phyloP scores from a whole-genome alignment of 2,329 filamentous ascomycete species.

The Aspergillus felis region DNA sequence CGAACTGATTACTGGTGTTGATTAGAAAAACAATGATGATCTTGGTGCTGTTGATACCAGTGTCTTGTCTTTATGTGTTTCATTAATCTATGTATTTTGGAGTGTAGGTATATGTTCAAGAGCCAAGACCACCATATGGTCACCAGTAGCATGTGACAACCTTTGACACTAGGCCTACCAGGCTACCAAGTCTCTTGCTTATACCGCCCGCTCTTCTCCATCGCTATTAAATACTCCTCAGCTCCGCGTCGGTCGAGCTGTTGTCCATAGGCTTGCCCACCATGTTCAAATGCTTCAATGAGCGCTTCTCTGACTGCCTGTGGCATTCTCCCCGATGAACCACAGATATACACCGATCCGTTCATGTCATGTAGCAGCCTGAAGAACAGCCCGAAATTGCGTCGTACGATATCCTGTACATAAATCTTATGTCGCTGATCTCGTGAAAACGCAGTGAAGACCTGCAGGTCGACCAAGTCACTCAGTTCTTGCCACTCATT shows the following conservation, averaged over 20 bases:
- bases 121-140: background rate
- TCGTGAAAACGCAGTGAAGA: conserved; percentile 66
- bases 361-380: conserved; percentile 47
- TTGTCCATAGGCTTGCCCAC: conserved; percentile 42
- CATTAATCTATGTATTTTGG: background rate
- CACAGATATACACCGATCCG: conserved; percentile 52
- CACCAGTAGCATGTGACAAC: background rate
- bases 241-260: conserved; percentile 45
- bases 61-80: conserved; percentile 1
- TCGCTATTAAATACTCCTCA: conserved; percentile 51
- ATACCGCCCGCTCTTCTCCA: conserved; percentile 62
- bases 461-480: conserved; percentile 44
- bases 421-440: conserved; percentile 64
- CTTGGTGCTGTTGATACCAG: background rate
- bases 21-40: background rate
- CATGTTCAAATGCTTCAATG: conserved; percentile 54
- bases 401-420: conserved; percentile 61
- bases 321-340: conserved; percentile 66
- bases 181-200: conserved; percentile 66
- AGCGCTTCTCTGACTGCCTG: conserved; percentile 64
- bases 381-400: conserved; percentile 49
- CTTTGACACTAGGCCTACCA: background rate
- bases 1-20: background rate
- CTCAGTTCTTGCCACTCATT: conserved; percentile 64
- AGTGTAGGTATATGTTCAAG: background rate